Evolutionary conservation across 331 rosid genomes (phyloP), one percentile per base, ranked within the genome.

Genomic region (Malus hybrid): DNA sequence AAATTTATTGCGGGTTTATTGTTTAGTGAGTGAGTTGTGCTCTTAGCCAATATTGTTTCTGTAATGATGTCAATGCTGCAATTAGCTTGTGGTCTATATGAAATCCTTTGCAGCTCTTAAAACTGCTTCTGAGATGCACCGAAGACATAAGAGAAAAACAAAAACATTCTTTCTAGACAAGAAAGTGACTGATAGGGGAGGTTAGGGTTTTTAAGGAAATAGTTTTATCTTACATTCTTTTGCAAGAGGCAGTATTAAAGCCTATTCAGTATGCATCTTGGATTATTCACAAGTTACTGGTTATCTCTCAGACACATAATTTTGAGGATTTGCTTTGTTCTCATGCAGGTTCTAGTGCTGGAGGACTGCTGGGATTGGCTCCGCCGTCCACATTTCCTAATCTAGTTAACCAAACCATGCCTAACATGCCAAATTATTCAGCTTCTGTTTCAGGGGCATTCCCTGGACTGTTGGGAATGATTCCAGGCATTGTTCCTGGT

Each of bases 371-470:
- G 82, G 99, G 99, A 55, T 77, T 95, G 80, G 86, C 96, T 79
- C 96, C 97, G 42, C 3, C 93, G 56, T 88, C 99, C 69, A 44
- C 90, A 42, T 95, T 64, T 81, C 97, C 99, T 22, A 92, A 92
- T 87, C 67, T 89, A 70, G 90, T 95, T 24, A 95, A 95, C 79
- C 99, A 95, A 82, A 95, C 96, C 69, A 95, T 95, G 99, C 99
- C 99, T 64, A 95, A 95, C 84, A 95, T 95, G 99, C 99, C 99
- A 6, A 95, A 95, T 84, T 95, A 95, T 86, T 85, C 99, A 20
- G 99, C 87, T 33, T 95, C 99, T 79, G 97, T 92, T 83, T 94
- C 99, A 5, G 97, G 96, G 84, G 92, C 99, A 50, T 95, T 95
- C 82, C 97, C 99, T 11, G 99, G 99, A 68, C 71, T 95, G 80